These are phyloP conservation scores for Fusarium neocosmosporiellum DNA, from an alignment of 2,329 filamentous ascomycete species.

Conservation along the genomic window DNA sequence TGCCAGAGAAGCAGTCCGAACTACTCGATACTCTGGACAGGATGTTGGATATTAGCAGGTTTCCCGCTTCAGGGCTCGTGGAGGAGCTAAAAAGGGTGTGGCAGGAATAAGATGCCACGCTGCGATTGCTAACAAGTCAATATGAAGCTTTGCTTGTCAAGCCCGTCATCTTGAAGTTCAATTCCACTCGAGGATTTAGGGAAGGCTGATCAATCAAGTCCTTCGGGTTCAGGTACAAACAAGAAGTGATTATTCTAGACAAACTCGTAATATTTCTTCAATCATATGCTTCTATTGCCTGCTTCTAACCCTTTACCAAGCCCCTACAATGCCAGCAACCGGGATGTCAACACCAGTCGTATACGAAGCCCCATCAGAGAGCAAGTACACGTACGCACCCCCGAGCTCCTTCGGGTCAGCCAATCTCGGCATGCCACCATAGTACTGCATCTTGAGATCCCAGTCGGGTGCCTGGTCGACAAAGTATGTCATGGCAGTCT, in stretches of 20 bases:
- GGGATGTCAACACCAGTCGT: constrained; percentile 63
- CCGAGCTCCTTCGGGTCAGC: constrained; percentile 65
- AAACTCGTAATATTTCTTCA: background rate
- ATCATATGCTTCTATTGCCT: background rate
- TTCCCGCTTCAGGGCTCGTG: background rate
- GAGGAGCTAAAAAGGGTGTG: background rate
- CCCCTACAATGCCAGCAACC: constrained; percentile 36
- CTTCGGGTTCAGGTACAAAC: no score
- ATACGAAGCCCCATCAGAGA: constrained; percentile 64
- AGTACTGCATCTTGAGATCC: constrained; percentile 68
- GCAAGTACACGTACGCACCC: constrained; percentile 66
- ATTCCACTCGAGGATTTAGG: background rate
- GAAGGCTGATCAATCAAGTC: background rate
- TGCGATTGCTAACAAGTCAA: background rate
- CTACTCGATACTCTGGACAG: background rate
- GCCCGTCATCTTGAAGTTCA: background rate
- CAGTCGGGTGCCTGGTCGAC: constrained; percentile 65
- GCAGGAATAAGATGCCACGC: background rate
- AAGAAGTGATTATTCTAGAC: background rate
- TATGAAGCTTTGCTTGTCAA: background rate
- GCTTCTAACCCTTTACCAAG: constrained; percentile 10
- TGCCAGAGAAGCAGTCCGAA: background rate
- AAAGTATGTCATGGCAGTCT: constrained; percentile 61
- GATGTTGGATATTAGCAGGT: background rate
- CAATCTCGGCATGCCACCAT: constrained; percentile 66